Conservation (phyloP, 2,329 filamentous ascomycete genomes). For the Madurella mycetomatis region DNA sequence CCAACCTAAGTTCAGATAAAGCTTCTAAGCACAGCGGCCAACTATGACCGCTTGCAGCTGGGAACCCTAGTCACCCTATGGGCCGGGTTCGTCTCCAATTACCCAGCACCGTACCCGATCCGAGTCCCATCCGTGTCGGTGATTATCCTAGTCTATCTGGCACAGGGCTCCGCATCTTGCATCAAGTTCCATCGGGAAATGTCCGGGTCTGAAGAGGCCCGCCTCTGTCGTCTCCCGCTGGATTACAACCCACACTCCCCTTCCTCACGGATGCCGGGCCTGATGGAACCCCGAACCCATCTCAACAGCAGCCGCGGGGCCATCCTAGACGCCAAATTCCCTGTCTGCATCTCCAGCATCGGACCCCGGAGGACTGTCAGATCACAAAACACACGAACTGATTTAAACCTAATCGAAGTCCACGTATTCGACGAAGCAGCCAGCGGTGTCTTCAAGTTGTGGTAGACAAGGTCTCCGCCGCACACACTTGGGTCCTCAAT, state of each 20-base stretch:
- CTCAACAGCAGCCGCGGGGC: constrained; percentile 49
- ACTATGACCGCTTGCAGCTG: constrained; percentile 27
- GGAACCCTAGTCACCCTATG: constrained; percentile 54
- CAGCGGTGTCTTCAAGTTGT: constrained; percentile 49
- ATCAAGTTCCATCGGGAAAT: constrained; percentile 43
- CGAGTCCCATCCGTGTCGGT: constrained; percentile 41
- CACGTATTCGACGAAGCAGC: constrained; percentile 55
- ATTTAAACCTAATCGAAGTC: constrained; percentile 45
- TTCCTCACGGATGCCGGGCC: constrained; percentile 28
- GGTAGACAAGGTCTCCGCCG: constrained; percentile 46
- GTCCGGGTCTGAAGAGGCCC: constrained; percentile 31
- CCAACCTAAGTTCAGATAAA: constrained; percentile 11
- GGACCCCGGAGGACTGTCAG: constrained; percentile 46
- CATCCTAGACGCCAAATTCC: constrained; percentile 43
- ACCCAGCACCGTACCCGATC: constrained; percentile 32
- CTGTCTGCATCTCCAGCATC: constrained; percentile 56
- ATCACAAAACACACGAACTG: constrained; percentile 43
- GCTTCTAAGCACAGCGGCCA: constrained; percentile 10
- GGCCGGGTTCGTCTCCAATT: constrained; percentile 51
- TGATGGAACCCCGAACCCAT: constrained; percentile 56
- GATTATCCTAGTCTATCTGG: constrained; percentile 54
- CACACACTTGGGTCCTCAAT: constrained; percentile 42
- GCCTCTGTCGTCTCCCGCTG: constrained; percentile 42
- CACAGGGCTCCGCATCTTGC: constrained; percentile 49
- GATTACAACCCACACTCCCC: constrained; percentile 35